Evolutionary conservation across 2,329 filamentous ascomycete species (phyloP), one percentile per base, ranked within the genome.

Genomic region (Trichoderma sp.): DNA sequence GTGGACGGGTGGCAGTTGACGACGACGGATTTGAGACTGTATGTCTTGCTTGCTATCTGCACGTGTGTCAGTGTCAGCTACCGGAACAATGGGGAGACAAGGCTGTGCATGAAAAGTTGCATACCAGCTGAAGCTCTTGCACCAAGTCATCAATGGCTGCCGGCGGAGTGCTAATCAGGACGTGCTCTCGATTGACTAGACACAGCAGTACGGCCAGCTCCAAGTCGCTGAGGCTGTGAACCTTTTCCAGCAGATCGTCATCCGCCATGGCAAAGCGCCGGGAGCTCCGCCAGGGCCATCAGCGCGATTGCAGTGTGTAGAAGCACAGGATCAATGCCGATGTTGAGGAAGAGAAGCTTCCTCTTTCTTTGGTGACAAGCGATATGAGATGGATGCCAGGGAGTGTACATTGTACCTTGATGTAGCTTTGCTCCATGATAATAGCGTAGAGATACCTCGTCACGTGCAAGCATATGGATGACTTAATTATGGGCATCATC

Each of bases 201-300:
- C 92, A 95, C 65, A 98, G 88, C 53, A 98, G 86, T 15, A 92
- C 84, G 28, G 95, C 96, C 72, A 98, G 88, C 82, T 98, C 95
- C 53, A 98, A 86, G 83, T 98, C 95, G 77, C 91, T 93, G 74
- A 98, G 86, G 75, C 89, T 87, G 78, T 95, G 92, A 76, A 97
- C 88, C 80, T 91, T 92, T 74, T 88, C 85, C 73, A 91, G 84
- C 73, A 94, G 85, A 71, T 82, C 81, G 77, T 87, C 85, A 83
- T 88, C 84, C 80, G 88, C 89, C 90, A 92, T 92, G 77, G 73
- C 77, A 73, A 73, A 76, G 74, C 74, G 74, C 65, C 39, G 28
- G 39, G 17, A 58, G 71, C 73, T 64, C 68, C 64, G 20, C 23
- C 69, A 70, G 68, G 73, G 78, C 78, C 78, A 80, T 80, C 71